Percentiles rank a stretch among this genome's conserved stretches.
These are phyloP conservation scores for Cordyceps javanica DNA, from an alignment of 2,329 filamentous ascomycete genomes.

Conservation along the genomic window DNA sequence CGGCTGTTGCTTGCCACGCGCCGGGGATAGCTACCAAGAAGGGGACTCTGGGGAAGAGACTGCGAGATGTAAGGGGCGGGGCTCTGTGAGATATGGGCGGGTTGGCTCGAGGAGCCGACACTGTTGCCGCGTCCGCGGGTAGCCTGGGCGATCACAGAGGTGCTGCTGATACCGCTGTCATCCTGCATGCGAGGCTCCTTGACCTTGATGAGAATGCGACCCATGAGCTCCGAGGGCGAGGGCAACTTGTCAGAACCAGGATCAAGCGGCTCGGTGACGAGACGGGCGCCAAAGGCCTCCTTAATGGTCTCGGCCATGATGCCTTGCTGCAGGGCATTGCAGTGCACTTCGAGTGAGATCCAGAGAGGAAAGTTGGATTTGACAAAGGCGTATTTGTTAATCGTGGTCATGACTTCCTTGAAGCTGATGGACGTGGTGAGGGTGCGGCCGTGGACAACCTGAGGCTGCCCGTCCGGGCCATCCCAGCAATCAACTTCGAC, in stretches of 20 bases:
- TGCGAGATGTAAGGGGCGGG: constrained; percentile 41
- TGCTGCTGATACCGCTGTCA: constrained; percentile 37
- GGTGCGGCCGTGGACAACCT: constrained; percentile 86
- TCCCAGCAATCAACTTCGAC: constrained; percentile 99
- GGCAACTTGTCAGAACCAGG: constrained; percentile 64
- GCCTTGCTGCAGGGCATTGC: constrained; percentile 73
- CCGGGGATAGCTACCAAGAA: constrained; percentile 44
- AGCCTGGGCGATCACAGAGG: constrained; percentile 25
- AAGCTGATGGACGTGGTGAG: constrained; percentile 87
- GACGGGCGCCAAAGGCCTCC: constrained; percentile 70
- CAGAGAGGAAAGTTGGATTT: constrained; percentile 85
- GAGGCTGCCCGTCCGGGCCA: constrained; percentile 76
- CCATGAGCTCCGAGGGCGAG: constrained; percentile 76
- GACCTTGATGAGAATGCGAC: constrained; percentile 87
- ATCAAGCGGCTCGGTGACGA: constrained; percentile 71
- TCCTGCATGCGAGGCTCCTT: constrained; percentile 62
- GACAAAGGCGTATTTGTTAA: constrained; percentile 90
- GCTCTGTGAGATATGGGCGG: constrained; percentile 52
- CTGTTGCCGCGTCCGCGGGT: constrained; percentile 59
- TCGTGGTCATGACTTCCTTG: constrained; percentile 83
- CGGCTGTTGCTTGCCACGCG: constrained; percentile 41
- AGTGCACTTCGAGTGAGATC: constrained; percentile 94
- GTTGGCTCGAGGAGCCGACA: constrained; percentile 60
- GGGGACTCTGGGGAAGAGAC: constrained; percentile 48
- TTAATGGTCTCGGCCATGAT: constrained; percentile 88